Percentiles rank a stretch among this genome's conserved stretches.
Evolutionary conservation across 2,329 filamentous ascomycete species (phyloP).

Genomic region (Colletotrichum sp.): DNA sequence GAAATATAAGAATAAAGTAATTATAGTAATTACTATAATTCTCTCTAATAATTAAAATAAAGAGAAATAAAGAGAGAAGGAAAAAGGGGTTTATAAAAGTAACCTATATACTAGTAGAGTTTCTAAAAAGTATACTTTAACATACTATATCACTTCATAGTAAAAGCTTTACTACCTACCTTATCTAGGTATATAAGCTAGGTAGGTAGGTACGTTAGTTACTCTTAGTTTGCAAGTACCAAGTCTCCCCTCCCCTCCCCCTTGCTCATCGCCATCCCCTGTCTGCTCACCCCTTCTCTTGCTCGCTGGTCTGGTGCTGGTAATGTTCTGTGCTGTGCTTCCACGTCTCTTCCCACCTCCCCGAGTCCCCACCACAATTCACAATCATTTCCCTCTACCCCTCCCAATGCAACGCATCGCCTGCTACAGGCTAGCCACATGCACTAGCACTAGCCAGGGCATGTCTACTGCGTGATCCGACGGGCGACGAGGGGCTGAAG

Average conservation of each 20-base stretch:
- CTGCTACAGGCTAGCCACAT: slow-evolving; percentile 5
- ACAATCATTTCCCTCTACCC: not conserved
- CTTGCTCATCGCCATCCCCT: not conserved
- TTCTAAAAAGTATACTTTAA: too few species aligned
- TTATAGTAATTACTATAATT: too few species aligned
- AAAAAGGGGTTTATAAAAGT: too few species aligned
- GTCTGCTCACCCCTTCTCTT: not conserved
- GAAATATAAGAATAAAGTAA: too few species aligned
- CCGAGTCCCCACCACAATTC: not conserved
- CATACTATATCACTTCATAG: too few species aligned
- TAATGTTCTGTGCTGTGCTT: not conserved
- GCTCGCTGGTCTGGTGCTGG: not conserved
- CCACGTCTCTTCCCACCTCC: not conserved
- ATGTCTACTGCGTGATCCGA: not conserved
- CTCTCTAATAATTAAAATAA: too few species aligned
- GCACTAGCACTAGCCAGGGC: not conserved
- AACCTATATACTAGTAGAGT: too few species aligned
- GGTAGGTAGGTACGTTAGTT: not conserved
- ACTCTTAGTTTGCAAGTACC: not conserved
- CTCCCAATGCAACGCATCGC: slow-evolving; percentile 6
- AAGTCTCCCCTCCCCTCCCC: not conserved
- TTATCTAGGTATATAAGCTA: too few species aligned
- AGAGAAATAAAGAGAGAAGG: too few species aligned
- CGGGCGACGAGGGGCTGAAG: not conserved
- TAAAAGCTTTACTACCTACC: too few species aligned